These are phyloP conservation scores for Rhizopogon parksii DNA, from an alignment of 1,284 basidiomycete species.

Conservation along the genomic window DNA sequence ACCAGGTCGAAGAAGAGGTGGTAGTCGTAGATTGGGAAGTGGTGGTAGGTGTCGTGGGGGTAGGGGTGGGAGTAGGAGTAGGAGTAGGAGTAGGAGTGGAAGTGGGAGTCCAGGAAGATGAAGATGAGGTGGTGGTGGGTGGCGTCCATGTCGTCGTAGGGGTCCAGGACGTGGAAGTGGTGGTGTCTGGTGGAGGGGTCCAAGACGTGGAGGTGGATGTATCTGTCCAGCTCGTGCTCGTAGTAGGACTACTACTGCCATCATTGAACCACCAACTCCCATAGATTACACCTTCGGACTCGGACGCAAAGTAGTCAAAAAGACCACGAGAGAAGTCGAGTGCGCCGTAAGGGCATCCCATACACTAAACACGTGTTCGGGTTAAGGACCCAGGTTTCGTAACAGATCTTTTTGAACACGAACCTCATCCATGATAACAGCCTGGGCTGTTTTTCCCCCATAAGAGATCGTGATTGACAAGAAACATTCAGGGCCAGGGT, in stretches of 20 bases:
- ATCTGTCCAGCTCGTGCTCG: constrained; percentile 26
- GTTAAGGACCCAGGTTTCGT: constrained; percentile 5
- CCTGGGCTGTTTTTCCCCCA: constrained; percentile 54
- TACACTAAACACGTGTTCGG: constrained; percentile 41
- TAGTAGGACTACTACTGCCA: constrained; percentile 23
- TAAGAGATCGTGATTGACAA: constrained; percentile 58
- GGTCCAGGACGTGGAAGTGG: constrained; percentile 10
- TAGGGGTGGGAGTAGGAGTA: constrained; percentile 12
- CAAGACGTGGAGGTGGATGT: constrained; percentile 17
- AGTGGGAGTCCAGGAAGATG: constrained; percentile 17
- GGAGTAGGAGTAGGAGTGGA: constrained; percentile 16
- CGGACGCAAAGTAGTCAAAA: constrained; percentile 56
- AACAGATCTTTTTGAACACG: constrained; percentile 1
- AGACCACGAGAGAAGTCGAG: constrained; percentile 76
- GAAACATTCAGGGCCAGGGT: constrained; percentile 59
- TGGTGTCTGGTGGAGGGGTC: constrained; percentile 14
- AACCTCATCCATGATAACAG: constrained; percentile 64
- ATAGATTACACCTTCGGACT: constrained; percentile 45
- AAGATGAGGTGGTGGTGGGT: constrained; percentile 2
- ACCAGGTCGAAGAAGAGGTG: constrained; percentile 7
- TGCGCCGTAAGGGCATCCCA: constrained; percentile 61
- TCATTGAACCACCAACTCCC: constrained; percentile 52
- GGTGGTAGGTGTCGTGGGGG: constrained; percentile 8
- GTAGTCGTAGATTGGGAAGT: no score
- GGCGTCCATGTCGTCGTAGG: constrained; percentile 22